Evolutionary conservation across 495 filamentous ascomycete species (phyloP), one percentile per base, ranked within the genome.

Genomic region (Entonaema liquescens): DNA sequence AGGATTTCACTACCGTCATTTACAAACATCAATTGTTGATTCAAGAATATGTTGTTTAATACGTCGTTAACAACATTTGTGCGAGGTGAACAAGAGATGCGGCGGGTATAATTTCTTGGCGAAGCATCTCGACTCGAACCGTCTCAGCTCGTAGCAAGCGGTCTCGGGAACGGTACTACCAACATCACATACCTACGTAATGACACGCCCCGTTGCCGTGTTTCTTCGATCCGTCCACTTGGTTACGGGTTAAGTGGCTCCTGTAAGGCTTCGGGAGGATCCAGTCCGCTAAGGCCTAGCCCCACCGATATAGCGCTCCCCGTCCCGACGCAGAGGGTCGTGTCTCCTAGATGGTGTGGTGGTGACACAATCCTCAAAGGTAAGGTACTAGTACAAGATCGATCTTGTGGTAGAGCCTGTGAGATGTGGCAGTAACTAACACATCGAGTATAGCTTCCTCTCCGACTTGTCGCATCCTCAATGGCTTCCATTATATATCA

Each of bases 301-400:
- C 62, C 70, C 70, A 73, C 65, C 26, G 55, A 59, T 68, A 68
- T 68, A 73, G 65, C 56, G 65, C 56, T 55, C 23, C 42, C 56
- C 42, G 70, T 69, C 70, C 70, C 70, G 70, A 73, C 42, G 65
- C 56, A 62, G 61, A 73, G 70, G 70, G 62, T 73, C 70, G 70
- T 69, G 59, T 68, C 57, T 66, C 65, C 56, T 54, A 42, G 21
- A 26, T 49, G 61, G 70, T 73, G 61, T 52, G 21, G 25, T 49
- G 61, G 70, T 73, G 57, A 69, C 70, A 73, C 70, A 73, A 73
- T 36, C 25, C 50, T 62, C 26, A 8, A 49, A 28, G 42, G 52
- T 13, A n/a, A 65, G 70, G 70, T 69, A 73, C 70, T 69, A 66
- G 65, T 69, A 73, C 70, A 68, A 69, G 70, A 73, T 73, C 66